phyloP scores from a whole-genome alignment of 2,329 filamentous ascomycete genomes.

The Ceratocystis cacaofunesta region DNA sequence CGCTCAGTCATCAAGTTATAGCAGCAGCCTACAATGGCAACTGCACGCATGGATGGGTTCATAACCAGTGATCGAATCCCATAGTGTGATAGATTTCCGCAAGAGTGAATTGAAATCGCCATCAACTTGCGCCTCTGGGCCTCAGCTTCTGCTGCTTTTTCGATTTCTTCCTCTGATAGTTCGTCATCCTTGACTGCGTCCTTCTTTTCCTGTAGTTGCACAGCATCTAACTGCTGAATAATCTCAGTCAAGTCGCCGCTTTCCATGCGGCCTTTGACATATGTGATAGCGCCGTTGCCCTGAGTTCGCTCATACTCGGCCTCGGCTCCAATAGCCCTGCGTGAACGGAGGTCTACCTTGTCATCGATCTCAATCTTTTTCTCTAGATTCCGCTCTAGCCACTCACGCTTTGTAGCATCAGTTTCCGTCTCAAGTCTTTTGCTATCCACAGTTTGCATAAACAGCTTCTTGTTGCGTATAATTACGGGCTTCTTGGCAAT shows the following conservation, averaged over 20 bases:
- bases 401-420: constrained; percentile 24
- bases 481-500: constrained; percentile 58
- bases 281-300: constrained; percentile 57
- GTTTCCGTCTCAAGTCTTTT: constrained; percentile 34
- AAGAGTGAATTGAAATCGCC: constrained; percentile 92
- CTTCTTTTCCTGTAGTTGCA: constrained; percentile 15
- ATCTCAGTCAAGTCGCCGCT: constrained; percentile 57
- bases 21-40: constrained; percentile 94
- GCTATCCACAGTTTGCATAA: constrained; percentile 36
- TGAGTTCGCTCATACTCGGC: constrained; percentile 41
- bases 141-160: constrained; percentile 19
- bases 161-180: constrained; percentile 12
- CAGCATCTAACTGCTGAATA: constrained; percentile 41
- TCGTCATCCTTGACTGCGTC: constrained; percentile 22
- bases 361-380: constrained; percentile 21
- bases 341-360: constrained; percentile 32
- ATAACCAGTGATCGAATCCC: constrained; percentile 73
- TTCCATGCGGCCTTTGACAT: constrained; percentile 59
- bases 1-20: constrained; percentile 93
- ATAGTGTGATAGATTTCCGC: constrained; percentile 92
- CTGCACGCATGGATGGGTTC: constrained; percentile 72
- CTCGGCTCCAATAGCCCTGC: constrained; percentile 30
- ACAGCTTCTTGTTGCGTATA: constrained; percentile 73
- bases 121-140: constrained; percentile 38
- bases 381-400: constrained; percentile 14